Evolutionary conservation across 2,329 filamentous ascomycete genomes (phyloP).

Genomic region (Alternaria sp.): DNA sequence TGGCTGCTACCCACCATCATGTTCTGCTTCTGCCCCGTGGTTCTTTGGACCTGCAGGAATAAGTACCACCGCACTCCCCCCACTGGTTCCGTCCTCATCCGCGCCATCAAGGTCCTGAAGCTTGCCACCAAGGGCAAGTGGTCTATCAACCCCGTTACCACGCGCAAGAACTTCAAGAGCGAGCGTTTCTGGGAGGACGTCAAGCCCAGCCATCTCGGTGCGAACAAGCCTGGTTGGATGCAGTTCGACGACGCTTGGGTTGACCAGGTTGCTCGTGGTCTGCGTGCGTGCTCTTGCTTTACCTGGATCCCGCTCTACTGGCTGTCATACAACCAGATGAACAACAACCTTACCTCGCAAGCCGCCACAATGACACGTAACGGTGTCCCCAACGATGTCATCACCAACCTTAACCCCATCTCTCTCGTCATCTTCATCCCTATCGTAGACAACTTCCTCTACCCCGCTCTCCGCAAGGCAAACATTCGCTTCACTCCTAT

Average conservation of each 20-base stretch:
- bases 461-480: constrained; percentile 58
- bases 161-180: constrained; percentile 66
- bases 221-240: constrained; percentile 74
- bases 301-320: constrained; percentile 63
- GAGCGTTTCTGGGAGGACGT: constrained; percentile 71
- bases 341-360: constrained; percentile 64
- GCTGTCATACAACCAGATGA: constrained; percentile 63
- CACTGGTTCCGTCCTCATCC: constrained; percentile 74
- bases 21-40: constrained; percentile 68
- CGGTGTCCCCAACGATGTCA: constrained; percentile 64
- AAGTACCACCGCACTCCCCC: constrained; percentile 71
- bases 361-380: constrained; percentile 62
- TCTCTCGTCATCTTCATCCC: constrained; percentile 64
- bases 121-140: constrained; percentile 71
- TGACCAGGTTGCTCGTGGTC: constrained; percentile 59
- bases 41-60: constrained; percentile 67
- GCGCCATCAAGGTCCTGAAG: constrained; percentile 68
- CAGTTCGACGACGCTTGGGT: constrained; percentile 86
- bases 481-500: constrained; percentile 62
- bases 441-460: constrained; percentile 62
- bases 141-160: constrained; percentile 67
- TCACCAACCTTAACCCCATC: constrained; percentile 64
- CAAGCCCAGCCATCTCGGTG: constrained; percentile 70
- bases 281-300: constrained; percentile 53
- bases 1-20: constrained; percentile 72